phyloP scores from a whole-genome alignment of 2,329 filamentous ascomycete genomes.

The Cordyceps tenuipes region DNA sequence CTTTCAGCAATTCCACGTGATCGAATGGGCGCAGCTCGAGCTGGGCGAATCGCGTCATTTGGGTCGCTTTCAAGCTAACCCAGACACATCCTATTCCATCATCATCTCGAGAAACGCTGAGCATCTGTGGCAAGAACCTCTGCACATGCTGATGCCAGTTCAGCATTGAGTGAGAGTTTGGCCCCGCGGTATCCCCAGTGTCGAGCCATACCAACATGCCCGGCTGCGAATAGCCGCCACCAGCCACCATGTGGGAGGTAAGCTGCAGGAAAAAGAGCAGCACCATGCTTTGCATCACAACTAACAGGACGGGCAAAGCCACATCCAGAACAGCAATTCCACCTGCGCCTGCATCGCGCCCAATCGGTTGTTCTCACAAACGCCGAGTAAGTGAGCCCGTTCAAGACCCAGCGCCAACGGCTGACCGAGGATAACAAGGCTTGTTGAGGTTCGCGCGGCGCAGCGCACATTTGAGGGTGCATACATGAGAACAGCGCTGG shows the following conservation, averaged over 20 bases:
- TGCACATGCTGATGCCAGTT: neutral
- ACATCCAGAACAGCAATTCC: slow-evolving; percentile 64
- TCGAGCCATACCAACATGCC: neutral
- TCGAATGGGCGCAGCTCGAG: neutral
- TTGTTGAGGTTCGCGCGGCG: slow-evolving; percentile 89
- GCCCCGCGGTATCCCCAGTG: neutral
- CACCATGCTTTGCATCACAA: neutral
- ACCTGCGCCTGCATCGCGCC: slow-evolving; percentile 70
- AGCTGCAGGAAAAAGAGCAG: neutral
- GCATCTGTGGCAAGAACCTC: neutral
- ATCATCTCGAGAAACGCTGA: neutral
- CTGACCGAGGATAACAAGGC: slow-evolving; percentile 34
- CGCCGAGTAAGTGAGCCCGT: slow-evolving; percentile 46
- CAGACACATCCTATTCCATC: neutral
- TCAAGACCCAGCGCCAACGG: no score
- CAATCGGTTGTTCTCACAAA: slow-evolving; percentile 70
- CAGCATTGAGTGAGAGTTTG: neutral
- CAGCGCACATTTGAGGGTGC: slow-evolving; percentile 96
- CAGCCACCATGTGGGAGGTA: slow-evolving; percentile 10
- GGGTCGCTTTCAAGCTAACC: neutral
- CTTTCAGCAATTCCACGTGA: slow-evolving; percentile 3
- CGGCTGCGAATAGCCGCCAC: neutral
- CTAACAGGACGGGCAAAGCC: slow-evolving; percentile 28
- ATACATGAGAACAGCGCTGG: slow-evolving; percentile 88
- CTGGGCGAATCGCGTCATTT: neutral